Evolutionary conservation across 106 monocot genomes (phyloP), one percentile per base, ranked within the genome.

Genomic region (Platanthera zijinensis): DNA sequence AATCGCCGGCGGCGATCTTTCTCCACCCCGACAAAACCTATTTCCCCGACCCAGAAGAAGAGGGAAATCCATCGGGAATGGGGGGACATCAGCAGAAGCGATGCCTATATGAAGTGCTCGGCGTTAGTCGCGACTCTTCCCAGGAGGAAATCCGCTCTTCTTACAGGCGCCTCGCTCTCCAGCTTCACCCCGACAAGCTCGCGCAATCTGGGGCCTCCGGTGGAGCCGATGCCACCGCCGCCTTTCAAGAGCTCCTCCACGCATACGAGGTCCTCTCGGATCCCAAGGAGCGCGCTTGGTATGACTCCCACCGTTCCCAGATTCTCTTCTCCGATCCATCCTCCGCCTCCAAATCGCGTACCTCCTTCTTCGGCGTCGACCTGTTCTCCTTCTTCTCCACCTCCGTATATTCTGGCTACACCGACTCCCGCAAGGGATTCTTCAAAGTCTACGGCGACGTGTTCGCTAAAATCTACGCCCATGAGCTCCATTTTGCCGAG

Each of bases 221-320:
- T 66, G 11, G 75, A 39, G 78, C 61, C n/a, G 79, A 74, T 47
- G 85, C 89, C 81, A 92, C 97, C 48, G 89, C 93, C 70, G 89
- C 89, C 52, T 99, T 99, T 87, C 99, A 99, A 78, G 91, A 91
- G 74, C 88, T 99, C n/a, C 86, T 84, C 50, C 84, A 92, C 72
- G 99, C 99, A 19, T 94, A 99, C 86, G 89, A 94, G 83, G 88
- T 92, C 73, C 94, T 99, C 77, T 94, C 94, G 73, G 99, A 99
- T 67, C 86, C 91, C 30, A 82, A 80, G 18, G 99, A 94, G 72
- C 91, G 99, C 71, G 51, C 77, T 39, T 99, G 86, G 77, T 99
- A 99, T 78, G 94, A 99, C 67, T 92, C 99, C 45, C 99, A 99
- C 79, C 92, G 99, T 7, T 94, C 92, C 39, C 94, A 94, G 78